Evolutionary conservation across 192 early-diverging fungal genomes (phyloP).

Genomic region (Coemansia sp.): DNA sequence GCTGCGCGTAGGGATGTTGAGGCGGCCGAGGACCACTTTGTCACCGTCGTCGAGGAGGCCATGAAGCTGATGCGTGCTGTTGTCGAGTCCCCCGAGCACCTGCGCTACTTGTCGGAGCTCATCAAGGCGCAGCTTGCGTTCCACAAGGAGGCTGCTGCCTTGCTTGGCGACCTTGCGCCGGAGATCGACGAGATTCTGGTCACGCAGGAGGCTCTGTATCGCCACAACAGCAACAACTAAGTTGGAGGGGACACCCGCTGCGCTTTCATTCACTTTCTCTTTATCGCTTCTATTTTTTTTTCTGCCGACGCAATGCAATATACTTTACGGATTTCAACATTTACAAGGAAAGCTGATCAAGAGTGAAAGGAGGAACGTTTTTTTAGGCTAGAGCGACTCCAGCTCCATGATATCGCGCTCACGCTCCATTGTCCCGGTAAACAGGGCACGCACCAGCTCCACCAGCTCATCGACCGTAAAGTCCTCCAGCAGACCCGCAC

Average conservation of each 20-base stretch:
- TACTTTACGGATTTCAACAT: background rate
- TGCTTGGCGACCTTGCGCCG: slow-evolving; percentile 74
- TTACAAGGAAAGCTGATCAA: background rate
- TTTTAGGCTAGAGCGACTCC: background rate
- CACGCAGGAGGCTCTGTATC: slow-evolving; percentile 89
- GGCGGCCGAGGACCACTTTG: slow-evolving; percentile 92
- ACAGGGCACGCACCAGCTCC: slow-evolving; percentile 30
- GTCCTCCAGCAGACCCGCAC: slow-evolving; percentile 35
- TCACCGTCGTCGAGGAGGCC: slow-evolving; percentile 91
- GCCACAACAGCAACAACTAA: slow-evolving; percentile 49
- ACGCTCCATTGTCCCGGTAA: slow-evolving; percentile 37
- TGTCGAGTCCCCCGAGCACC: slow-evolving; percentile 80
- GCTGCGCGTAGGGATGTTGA: slow-evolving; percentile 81
- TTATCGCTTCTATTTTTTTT: background rate
- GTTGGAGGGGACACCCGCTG: background rate
- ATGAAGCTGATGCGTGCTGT: slow-evolving; percentile 93
- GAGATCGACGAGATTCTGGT: slow-evolving; percentile 96
- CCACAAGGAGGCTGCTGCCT: slow-evolving; percentile 78
- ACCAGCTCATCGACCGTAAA: slow-evolving; percentile 34
- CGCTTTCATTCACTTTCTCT: background rate
- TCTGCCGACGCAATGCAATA: background rate
- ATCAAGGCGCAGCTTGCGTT: slow-evolving; percentile 83
- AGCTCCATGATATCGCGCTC: slow-evolving; percentile 30
- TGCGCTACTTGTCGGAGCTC: slow-evolving; percentile 81
- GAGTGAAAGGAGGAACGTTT: background rate